Evolutionary conservation across 306 rosid genomes (phyloP).

Genomic region (Oxytropis ochrocephala): DNA sequence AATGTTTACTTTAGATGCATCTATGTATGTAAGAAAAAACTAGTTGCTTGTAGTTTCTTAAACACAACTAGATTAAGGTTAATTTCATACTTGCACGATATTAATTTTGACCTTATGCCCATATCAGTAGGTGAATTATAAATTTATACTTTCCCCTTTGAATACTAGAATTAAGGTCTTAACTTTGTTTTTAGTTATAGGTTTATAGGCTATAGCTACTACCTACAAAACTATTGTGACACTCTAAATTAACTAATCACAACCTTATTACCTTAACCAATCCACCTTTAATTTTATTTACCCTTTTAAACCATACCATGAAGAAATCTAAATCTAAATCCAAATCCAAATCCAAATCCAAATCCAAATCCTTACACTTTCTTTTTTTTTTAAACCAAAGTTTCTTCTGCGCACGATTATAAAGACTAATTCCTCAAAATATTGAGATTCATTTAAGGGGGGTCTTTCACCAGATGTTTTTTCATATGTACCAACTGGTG

Average conservation of each 20-base stretch:
- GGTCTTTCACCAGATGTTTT: too few species aligned
- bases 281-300: neutral
- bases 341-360: neutral
- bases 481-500: too few species aligned
- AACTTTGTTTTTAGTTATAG: neutral
- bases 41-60: too few species aligned
- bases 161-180: neutral
- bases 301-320: neutral
- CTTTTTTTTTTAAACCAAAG: too few species aligned
- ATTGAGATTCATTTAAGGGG: too few species aligned
- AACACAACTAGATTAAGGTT: neutral
- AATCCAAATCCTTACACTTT: neutral
- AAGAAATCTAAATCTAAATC: neutral
- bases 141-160: neutral
- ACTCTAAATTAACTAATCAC: neutral
- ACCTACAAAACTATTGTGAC: neutral
- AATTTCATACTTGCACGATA: conserved; percentile 19
- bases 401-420: too few species aligned
- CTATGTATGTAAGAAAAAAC: too few species aligned
- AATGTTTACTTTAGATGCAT: too few species aligned
- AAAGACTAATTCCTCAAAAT: too few species aligned
- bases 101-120: neutral
- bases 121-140: neutral
- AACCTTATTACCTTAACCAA: conserved; percentile 3
- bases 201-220: neutral